Conservation (phyloP, 2,329 filamentous ascomycete species). For the Pyricularia sp. region DNA sequence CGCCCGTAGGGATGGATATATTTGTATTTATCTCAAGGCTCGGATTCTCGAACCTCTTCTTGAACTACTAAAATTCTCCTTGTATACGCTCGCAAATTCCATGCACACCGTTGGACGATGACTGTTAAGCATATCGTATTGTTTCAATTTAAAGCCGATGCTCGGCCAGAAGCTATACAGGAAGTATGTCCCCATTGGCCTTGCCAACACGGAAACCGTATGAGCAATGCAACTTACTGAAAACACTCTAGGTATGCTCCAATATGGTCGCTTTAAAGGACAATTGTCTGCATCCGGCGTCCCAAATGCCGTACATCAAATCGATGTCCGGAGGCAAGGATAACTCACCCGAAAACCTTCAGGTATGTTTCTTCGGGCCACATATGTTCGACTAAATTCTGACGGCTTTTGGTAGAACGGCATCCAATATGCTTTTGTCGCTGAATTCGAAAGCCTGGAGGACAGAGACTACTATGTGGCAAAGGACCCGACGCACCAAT, state of each 20-base stretch:
- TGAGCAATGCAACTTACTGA: background rate
- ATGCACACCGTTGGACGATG: too few relatives aligned
- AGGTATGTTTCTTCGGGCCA: constrained; percentile 30
- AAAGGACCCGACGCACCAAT: constrained; percentile 51
- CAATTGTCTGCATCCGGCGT: constrained; percentile 50
- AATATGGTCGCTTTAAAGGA: constrained; percentile 37
- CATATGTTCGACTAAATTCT: background rate
- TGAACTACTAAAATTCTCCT: background rate
- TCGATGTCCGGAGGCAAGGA: constrained; percentile 48
- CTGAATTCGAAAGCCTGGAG: constrained; percentile 50
- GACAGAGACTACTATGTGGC: constrained; percentile 60
- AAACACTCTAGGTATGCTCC: background rate
- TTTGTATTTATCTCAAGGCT: too few relatives aligned
- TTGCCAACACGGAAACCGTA: background rate
- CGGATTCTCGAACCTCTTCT: too few relatives aligned
- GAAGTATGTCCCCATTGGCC: background rate
- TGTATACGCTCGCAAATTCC: too few relatives aligned
- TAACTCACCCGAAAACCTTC: constrained; percentile 48
- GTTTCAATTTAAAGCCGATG: background rate
- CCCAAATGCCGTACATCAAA: constrained; percentile 48
- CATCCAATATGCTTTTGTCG: constrained; percentile 57
- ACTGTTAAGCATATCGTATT: background rate
- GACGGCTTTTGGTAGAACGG: constrained; percentile 32
- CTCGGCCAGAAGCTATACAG: background rate
- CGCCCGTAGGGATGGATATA: too few relatives aligned